These are phyloP conservation scores for Datura wrightii DNA, from an alignment of 257 asterid genomes.

Conservation along the genomic window DNA sequence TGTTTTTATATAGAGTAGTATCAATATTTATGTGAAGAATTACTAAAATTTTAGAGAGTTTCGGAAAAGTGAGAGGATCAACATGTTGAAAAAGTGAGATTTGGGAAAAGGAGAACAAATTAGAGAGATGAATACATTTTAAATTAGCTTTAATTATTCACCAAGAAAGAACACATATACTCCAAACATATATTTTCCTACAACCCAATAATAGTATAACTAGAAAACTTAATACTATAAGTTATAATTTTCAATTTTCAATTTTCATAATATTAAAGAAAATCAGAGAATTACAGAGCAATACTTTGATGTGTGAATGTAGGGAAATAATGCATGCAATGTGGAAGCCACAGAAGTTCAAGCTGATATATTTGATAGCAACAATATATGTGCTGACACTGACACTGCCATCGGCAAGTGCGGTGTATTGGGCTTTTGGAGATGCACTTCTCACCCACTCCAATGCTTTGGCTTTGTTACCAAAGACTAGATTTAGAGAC, in stretches of 20 bases:
- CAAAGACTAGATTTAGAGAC: slow-evolving; percentile 75
- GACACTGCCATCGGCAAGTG: slow-evolving; percentile 86
- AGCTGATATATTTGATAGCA: slow-evolving; percentile 71
- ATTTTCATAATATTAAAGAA: neutral
- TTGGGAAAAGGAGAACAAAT: too few relatives aligned
- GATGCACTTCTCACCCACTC: slow-evolving; percentile 68
- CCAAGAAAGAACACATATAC: neutral
- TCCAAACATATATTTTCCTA: too few relatives aligned
- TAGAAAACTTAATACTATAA: too few relatives aligned
- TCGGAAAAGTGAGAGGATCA: too few relatives aligned
- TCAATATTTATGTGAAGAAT: neutral
- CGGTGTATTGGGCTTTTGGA: slow-evolving; percentile 94
- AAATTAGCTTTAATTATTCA: too few relatives aligned
- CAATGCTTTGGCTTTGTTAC: slow-evolving; percentile 79
- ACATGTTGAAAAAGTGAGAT: too few relatives aligned
- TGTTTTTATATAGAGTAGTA: too few relatives aligned
- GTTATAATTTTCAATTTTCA: neutral
- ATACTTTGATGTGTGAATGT: neutral
- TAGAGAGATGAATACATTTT: too few relatives aligned
- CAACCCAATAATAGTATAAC: too few relatives aligned
- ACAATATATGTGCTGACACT: slow-evolving; percentile 76
- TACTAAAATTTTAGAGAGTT: too few relatives aligned
- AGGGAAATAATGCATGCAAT: slow-evolving; percentile 94
- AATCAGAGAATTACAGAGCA: neutral
- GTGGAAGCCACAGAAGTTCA: slow-evolving; percentile 95